Conservation (phyloP, 306 rosid genomes). For the Astragalus glycyphyllos region DNA sequence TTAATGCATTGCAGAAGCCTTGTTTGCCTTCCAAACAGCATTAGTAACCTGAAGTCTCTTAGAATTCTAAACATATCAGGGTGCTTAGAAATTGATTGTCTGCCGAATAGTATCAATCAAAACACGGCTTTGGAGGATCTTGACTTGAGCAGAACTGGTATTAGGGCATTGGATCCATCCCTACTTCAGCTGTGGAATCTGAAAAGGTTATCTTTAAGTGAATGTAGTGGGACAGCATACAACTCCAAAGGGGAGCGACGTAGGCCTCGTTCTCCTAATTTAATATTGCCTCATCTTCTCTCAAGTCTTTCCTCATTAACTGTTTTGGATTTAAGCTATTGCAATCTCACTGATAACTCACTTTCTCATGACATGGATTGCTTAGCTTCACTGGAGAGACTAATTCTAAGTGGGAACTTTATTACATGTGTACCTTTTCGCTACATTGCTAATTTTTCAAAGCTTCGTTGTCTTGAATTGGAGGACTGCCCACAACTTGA, state of each 20-base stretch:
- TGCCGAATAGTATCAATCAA: constrained; percentile 20
- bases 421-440: neutral
- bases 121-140: constrained; percentile 34
- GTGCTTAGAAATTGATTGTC: constrained; percentile 17
- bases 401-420: constrained; percentile 35
- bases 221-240: neutral
- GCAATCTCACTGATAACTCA: constrained; percentile 18
- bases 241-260: constrained; percentile 8
- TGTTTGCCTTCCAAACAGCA: constrained; percentile 23
- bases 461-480: constrained; percentile 27
- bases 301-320: neutral
- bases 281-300: neutral
- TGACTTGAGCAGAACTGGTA: constrained; percentile 34
- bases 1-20: constrained; percentile 32
- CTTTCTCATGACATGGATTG: constrained; percentile 7
- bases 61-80: constrained; percentile 22
- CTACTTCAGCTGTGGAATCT: constrained; percentile 22
- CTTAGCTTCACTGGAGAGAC: constrained; percentile 30
- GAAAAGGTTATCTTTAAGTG: neutral
- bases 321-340: constrained; percentile 29
- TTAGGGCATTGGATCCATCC: constrained; percentile 16
- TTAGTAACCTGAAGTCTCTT: constrained; percentile 31
- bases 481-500: constrained; percentile 19
- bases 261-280: too few species aligned
- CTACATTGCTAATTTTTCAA: constrained; percentile 33